Percentiles rank a stretch among this genome's conserved stretches.
phyloP scores from a whole-genome alignment of 371 early-diverging fungal species.

The Mucor lusitanicus region DNA sequence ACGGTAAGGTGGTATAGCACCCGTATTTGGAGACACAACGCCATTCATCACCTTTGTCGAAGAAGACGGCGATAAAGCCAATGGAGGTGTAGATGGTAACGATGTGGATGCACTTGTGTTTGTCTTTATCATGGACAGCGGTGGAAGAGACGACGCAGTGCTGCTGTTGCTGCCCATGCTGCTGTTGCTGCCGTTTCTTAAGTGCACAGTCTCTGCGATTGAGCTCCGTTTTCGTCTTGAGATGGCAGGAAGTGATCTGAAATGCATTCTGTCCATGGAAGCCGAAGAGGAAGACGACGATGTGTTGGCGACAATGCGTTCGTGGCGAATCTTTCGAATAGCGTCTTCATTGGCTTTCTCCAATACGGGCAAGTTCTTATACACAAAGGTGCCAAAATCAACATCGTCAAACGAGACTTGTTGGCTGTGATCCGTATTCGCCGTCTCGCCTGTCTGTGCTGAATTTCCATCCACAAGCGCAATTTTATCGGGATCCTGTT shows the following conservation, averaged over 20 bases:
- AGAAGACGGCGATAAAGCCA: conserved; percentile 16
- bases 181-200: background rate
- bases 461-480: conserved; percentile 7
- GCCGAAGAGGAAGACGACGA: conserved; percentile 7
- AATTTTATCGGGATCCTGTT: conserved; percentile 40
- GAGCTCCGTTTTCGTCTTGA: conserved; percentile 24
- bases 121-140: background rate
- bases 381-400: conserved; percentile 92
- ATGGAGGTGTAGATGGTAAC: conserved; percentile 13
- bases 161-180: background rate
- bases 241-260: conserved; percentile 18
- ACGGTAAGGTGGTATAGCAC: background rate
- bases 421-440: background rate
- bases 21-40: background rate
- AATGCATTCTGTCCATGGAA: background rate
- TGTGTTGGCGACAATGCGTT: conserved; percentile 29
- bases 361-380: conserved; percentile 85
- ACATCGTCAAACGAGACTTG: conserved; percentile 30
- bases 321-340: conserved; percentile 68
- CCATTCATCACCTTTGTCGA: background rate
- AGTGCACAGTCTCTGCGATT: conserved; percentile 12
- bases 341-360: conserved; percentile 89
- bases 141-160: background rate
- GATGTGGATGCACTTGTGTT: conserved; percentile 5
- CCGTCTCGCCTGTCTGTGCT: background rate